These are phyloP conservation scores for Pilatotrama ljubarskyi DNA, from an alignment of 768 basidiomycete genomes.

Conservation along the genomic window DNA sequence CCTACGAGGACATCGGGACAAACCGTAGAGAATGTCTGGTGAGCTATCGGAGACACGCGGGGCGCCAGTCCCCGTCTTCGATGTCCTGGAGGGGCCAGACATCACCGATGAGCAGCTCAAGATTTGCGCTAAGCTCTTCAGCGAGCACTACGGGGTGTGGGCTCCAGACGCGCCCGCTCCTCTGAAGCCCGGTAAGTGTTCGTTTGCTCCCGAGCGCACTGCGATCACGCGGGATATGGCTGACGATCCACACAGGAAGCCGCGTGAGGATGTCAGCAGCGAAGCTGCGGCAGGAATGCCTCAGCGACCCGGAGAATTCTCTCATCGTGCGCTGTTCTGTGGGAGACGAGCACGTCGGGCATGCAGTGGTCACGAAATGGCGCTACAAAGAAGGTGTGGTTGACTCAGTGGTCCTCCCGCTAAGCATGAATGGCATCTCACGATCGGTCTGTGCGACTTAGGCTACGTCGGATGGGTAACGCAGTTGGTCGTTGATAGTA, in stretches of 20 bases:
- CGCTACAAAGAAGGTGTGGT: slow-evolving; percentile 25
- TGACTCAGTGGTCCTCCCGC: background rate
- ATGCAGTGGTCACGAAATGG: slow-evolving; percentile 36
- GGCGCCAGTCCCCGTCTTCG: background rate
- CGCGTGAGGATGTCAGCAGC: slow-evolving; percentile 10
- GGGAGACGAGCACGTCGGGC: slow-evolving; percentile 28
- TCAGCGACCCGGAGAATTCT: slow-evolving; percentile 20
- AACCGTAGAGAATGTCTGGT: no score
- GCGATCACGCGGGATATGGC: background rate
- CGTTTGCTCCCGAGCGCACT: background rate
- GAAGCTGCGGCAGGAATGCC: slow-evolving; percentile 9
- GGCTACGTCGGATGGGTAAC: slow-evolving; percentile 36
- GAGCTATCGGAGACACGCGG: no score
- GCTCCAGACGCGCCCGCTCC: slow-evolving; percentile 13
- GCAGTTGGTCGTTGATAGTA: slow-evolving; percentile 35
- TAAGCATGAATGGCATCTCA: background rate
- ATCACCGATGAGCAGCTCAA: slow-evolving; percentile 13
- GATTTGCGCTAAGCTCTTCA: slow-evolving; percentile 33
- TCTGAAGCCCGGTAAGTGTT: slow-evolving; percentile 17
- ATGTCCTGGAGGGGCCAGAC: background rate
- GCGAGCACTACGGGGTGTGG: slow-evolving; percentile 35
- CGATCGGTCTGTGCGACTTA: background rate
- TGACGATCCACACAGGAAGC: slow-evolving; percentile 26
- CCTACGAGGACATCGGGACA: no score
- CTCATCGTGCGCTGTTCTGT: slow-evolving; percentile 24